Conservation (phyloP, 2,329 filamentous ascomycete species). For the Colletotrichum sp. region DNA sequence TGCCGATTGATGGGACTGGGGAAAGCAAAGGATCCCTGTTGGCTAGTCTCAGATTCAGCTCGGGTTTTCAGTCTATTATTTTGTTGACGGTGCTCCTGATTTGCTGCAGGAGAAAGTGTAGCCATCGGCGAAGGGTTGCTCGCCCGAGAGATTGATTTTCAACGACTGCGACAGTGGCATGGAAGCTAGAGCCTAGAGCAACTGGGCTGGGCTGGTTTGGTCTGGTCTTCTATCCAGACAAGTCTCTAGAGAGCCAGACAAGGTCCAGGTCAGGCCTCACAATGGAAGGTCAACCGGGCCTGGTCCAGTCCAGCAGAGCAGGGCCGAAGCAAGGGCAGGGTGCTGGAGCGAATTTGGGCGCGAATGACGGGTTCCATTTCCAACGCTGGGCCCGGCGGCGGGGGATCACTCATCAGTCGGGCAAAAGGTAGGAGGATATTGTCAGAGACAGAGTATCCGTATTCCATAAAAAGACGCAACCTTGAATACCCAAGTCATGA, state of each 20-base stretch:
- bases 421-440: not conserved
- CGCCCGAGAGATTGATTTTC: not conserved
- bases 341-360: not conserved
- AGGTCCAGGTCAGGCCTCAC: not conserved
- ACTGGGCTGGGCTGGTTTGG: not conserved
- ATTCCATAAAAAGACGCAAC: not conserved
- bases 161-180: not conserved
- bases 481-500: not conserved
- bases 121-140: not conserved
- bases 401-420: not conserved
- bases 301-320: not conserved
- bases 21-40: conserved; percentile 1
- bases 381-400: not conserved
- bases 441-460: not conserved
- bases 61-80: conserved; percentile 3
- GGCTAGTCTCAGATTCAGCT: conserved; percentile 20
- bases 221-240: not conserved
- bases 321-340: conserved; percentile 7
- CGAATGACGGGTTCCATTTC: not conserved
- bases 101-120: not conserved
- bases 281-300: not conserved
- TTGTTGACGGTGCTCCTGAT: not conserved
- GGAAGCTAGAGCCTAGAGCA: not conserved
- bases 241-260: not conserved
- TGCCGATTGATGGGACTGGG: not conserved